Base-by-base conservation (phyloP, 2,329 filamentous ascomycete species). In the Pseudogymnoascus sp. region DNA sequence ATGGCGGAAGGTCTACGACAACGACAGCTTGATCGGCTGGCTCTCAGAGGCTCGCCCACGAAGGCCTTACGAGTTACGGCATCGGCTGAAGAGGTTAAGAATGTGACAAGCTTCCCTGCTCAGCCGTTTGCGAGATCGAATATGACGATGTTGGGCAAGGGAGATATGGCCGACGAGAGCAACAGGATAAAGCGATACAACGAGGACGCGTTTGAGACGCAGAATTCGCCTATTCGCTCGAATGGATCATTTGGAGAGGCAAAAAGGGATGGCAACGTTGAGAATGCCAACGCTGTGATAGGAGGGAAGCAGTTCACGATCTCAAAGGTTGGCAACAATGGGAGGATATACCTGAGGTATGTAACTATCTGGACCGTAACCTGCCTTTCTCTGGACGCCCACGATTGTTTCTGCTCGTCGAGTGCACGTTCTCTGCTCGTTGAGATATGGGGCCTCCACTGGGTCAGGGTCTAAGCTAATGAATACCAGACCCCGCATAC, bases 261-360 rank as follows among this genome's bases (percentile, higher is more conserved):
- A 64, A 84, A 79, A 71, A 78, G 77, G 69, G 82, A 85, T 62
- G 77, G 85, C 64, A 76, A 79, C n/a, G 80, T 82, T 10, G 87
- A 90, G 70, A 82, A 82, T 64, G 76, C 80, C 64, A 83, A 85
- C 56, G 83, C 80, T 62, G 82, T 83, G 35, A 66, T 71, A 64
- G 72, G 72, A 68, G 72, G 72, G 14, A 66, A 72, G 42, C 72
- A 73, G 70, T 93, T 93, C 73, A 86, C 88, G 1, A 90, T 93
- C 62, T 86, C 87, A 61, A 93, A 92, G 74, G 89, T 93, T 65
- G 89, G 89, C 24, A 90, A 91, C 72, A 91, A 92, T 75, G 90
- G 90, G 40, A 86, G 87, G 72, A 90, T 93, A 74, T 93, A 91
- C 75, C 74, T 93, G 68, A 89, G 88, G 88, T 93, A 65, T 66